These are phyloP conservation scores for Hanseniaspora guilliermondii DNA, from an alignment of 805 yeast species.

Conservation along the genomic window DNA sequence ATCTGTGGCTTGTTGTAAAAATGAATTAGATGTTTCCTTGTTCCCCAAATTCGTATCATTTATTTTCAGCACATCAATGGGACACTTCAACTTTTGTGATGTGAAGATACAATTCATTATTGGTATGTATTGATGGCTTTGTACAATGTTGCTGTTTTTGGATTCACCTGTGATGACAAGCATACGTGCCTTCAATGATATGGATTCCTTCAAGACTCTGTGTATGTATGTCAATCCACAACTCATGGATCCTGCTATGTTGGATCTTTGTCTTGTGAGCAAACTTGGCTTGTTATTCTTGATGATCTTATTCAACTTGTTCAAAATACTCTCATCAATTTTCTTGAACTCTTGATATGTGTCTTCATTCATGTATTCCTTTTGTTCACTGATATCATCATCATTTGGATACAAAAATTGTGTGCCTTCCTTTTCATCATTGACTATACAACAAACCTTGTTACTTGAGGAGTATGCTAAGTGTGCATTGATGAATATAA, in stretches of 20 bases:
- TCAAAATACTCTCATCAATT: conserved; percentile 62
- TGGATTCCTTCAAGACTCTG: conserved; percentile 38
- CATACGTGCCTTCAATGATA: conserved; percentile 48
- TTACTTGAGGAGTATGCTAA: conserved; percentile 74
- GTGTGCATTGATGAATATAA: conserved; percentile 79
- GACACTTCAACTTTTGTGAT: conserved; percentile 80
- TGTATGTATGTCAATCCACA: conserved; percentile 72
- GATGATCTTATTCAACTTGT: conserved; percentile 41
- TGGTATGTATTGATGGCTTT: conserved; percentile 72
- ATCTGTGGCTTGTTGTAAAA: conserved; percentile 90
- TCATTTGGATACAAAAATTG: conserved; percentile 10
- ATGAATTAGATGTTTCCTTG: conserved; percentile 42
- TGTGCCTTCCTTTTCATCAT: conserved; percentile 17
- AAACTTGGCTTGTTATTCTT: conserved; percentile 21
- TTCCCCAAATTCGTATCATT: not conserved
- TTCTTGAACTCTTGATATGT: conserved; percentile 79
- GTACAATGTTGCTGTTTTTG: conserved; percentile 54
- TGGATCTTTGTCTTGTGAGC: conserved; percentile 25
- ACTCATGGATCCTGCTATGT: conserved; percentile 68
- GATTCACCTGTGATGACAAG: conserved; percentile 36
- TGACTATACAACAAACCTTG: conserved; percentile 34
- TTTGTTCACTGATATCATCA: conserved; percentile 8
- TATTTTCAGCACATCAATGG: conserved; percentile 82
- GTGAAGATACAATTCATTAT: conserved; percentile 93
- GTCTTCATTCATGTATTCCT: conserved; percentile 35